Percentiles rank a stretch among this genome's conserved stretches.
These are phyloP conservation scores for Eutrema yunnanense DNA, from an alignment of 345 rosid genomes.

Conservation along the genomic window DNA sequence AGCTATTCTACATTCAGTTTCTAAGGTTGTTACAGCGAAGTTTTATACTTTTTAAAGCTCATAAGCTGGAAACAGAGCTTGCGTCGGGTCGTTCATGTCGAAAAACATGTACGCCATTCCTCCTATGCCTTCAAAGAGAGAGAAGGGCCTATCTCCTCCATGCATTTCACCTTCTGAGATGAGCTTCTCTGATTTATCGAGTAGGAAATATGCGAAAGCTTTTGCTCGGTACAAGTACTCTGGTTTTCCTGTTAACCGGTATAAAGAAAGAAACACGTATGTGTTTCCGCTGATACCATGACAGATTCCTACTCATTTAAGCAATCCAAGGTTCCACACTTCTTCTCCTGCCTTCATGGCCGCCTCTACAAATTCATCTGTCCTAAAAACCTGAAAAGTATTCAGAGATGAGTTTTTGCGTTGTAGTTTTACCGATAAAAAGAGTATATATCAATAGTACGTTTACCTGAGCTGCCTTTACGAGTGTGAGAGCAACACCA, in stretches of 20 bases:
- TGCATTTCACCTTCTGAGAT: conserved; percentile 57
- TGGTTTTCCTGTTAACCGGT: conserved; percentile 39
- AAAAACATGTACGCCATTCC: conserved; percentile 59
- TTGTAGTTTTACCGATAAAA: neutral
- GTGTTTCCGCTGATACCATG: conserved; percentile 69
- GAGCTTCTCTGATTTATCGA: conserved; percentile 44
- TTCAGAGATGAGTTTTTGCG: neutral
- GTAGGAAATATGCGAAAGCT: conserved; percentile 58
- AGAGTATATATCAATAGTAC: neutral
- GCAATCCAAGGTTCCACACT: conserved; percentile 62
- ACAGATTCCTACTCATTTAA: conserved; percentile 64
- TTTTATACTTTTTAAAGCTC: conserved; percentile 33
- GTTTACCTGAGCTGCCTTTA: conserved; percentile 58
- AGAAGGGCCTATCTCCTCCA: conserved; percentile 51
- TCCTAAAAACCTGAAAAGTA: conserved; percentile 39
- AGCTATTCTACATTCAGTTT: neutral
- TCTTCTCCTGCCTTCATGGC: conserved; percentile 56
- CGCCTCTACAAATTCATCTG: conserved; percentile 45
- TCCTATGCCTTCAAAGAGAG: conserved; percentile 56
- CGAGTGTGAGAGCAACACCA: conserved; percentile 60
- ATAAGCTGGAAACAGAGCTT: conserved; percentile 59
- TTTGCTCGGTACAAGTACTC: conserved; percentile 50
- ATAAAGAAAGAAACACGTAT: conserved; percentile 52
- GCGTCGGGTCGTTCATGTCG: conserved; percentile 46
- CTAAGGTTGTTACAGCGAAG: neutral